A percentile compares a stretch with the other conserved stretches of the same genome.
phyloP scores from a whole-genome alignment of 768 basidiomycete species.

The Leccinellum rugosiceps region DNA sequence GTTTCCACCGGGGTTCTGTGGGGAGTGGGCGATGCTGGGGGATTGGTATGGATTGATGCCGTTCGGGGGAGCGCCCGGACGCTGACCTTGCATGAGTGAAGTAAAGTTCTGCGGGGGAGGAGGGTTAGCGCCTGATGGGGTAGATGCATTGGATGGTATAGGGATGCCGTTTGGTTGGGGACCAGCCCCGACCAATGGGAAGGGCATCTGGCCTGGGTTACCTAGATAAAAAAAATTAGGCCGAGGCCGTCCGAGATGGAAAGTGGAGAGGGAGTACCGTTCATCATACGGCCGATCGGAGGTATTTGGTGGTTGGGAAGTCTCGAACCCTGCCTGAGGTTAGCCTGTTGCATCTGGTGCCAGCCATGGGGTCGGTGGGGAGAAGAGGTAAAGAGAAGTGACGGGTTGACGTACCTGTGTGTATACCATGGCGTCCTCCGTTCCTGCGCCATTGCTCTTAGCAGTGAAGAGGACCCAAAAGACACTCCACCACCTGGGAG shows the following conservation, averaged over 20 bases:
- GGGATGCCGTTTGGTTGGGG: slow-evolving; percentile 46
- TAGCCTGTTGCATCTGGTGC: slow-evolving; percentile 37
- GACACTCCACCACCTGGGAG: slow-evolving; percentile 79
- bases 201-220: slow-evolving; percentile 24
- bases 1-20: slow-evolving; percentile 43
- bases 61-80: slow-evolving; percentile 35
- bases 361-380: slow-evolving; percentile 19
- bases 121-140: slow-evolving; percentile 28
- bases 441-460: slow-evolving; percentile 61
- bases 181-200: slow-evolving; percentile 31
- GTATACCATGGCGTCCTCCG: slow-evolving; percentile 73
- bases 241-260: slow-evolving; percentile 15
- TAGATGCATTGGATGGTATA: slow-evolving; percentile 26
- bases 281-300: slow-evolving; percentile 28
- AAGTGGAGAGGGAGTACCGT: slow-evolving; percentile 28
- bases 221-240: slow-evolving; percentile 4
- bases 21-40: slow-evolving; percentile 62
- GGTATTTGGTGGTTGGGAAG: slow-evolving; percentile 28
- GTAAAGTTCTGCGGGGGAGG: slow-evolving; percentile 33
- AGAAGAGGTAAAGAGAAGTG: slow-evolving; percentile 1
- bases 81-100: slow-evolving; percentile 34
- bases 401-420: slow-evolving; percentile 50
- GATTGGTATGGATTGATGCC: slow-evolving; percentile 55
- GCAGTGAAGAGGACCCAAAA: slow-evolving; percentile 85
- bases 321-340: slow-evolving; percentile 32